Evolutionary conservation across 495 filamentous ascomycete species (phyloP), one percentile per base, ranked within the genome.

Genomic region (Podospora comata): DNA sequence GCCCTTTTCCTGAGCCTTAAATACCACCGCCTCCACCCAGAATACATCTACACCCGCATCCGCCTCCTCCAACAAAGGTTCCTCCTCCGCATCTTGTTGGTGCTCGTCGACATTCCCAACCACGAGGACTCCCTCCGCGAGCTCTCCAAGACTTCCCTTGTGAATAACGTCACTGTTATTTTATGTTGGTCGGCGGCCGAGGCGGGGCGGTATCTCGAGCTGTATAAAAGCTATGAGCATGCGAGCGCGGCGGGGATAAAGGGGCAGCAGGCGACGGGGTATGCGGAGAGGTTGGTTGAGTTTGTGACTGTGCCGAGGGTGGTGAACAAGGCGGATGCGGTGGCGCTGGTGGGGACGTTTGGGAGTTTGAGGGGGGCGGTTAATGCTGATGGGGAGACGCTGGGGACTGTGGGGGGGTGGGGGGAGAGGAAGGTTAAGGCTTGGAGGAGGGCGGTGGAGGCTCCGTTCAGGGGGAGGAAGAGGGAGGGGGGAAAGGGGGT

Each of bases 31-130:
- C 81, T 97, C 60, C 96, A 99, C 77, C 95, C 95, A 1, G 95
- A 98, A 79, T 99, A 99, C 81, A 91, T 99, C 75, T 97, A 97
- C 83, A 91, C 89, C 26, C 92, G 95, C 66, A 92, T 99, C 68
- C 87, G 88, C 59, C 85, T 85, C 44, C 81, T 99, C 9, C 88
- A 88, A 26, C 89, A 89, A 19, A 92, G 91, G 75, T 97, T 94
- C 81, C 88, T 88, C 68, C 83, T 98, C 18, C 90, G 95, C 9
- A 83, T 98, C 28, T 78, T 99, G 3, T 84, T 98, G 28, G 88
- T 89, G 3, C 92, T 98, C 86, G 93, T 98, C 15, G 95, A 99
- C 76, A 97, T 98, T 62, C 86, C 89, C 44, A 79, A 76, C 60
- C 88, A 84, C 48, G 88, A 93, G 63, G 92, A 94, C 65, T 96